Conservation (phyloP, 1,284 basidiomycete genomes). For the Boletus holoroseus region DNA sequence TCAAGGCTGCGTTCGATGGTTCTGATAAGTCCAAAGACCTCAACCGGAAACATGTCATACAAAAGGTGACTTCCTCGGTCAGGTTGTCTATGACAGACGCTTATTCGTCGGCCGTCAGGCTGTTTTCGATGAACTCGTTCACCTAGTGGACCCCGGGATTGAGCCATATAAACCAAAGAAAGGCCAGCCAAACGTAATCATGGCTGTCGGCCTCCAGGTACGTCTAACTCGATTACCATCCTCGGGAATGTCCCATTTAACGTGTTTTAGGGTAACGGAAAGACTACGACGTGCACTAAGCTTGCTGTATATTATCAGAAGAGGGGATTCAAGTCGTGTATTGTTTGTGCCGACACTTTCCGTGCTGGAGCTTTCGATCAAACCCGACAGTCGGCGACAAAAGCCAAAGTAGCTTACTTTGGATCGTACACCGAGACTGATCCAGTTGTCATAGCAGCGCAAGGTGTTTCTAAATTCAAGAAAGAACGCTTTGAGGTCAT, state of each 20-base stretch:
- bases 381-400: conserved; percentile 90
- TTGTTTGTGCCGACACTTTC: conserved; percentile 99
- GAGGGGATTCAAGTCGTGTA: conserved; percentile 95
- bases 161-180: conserved; percentile 97
- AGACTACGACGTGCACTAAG: conserved; percentile 98
- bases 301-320: conserved; percentile 97
- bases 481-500: conserved; percentile 98
- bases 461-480: conserved; percentile 96
- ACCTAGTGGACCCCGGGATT: conserved; percentile 89
- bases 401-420: conserved; percentile 98
- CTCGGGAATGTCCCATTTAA: conserved; percentile 6
- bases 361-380: conserved; percentile 99
- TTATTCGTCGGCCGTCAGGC: conserved; percentile 51
- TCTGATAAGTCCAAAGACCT: conserved; percentile 72
- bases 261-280: conserved; percentile 81
- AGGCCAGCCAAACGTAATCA: conserved; percentile 91
- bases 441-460: conserved; percentile 89
- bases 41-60: conserved; percentile 81
- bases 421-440: conserved; percentile 99
- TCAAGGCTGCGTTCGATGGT: conserved; percentile 70
- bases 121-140: conserved; percentile 95
- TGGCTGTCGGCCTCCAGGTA: conserved; percentile 95
- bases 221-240: conserved; percentile 20
- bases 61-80: conserved; percentile 56
- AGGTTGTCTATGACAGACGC: not conserved